phyloP scores from a whole-genome alignment of 805 yeast species.

The Suhomyces canberraensis region DNA sequence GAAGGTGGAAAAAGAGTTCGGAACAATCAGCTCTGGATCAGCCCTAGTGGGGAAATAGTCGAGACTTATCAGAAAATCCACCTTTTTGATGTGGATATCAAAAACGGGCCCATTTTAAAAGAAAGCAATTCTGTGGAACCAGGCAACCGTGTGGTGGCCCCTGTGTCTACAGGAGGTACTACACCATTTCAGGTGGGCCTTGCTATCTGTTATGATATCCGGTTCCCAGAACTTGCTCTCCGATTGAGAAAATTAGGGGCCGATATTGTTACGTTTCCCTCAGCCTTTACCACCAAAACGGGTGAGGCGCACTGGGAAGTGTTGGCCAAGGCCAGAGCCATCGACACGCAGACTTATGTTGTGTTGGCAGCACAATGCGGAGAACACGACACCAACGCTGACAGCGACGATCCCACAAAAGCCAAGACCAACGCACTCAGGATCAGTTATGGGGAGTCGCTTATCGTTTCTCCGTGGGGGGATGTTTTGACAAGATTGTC shows the following conservation, averaged over 20 bases:
- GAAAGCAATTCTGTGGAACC: constrained; percentile 83
- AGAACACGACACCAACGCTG: constrained; percentile 48
- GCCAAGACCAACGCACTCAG: constrained; percentile 35
- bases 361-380: constrained; percentile 90
- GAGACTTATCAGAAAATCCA: constrained; percentile 83
- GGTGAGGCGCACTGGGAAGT: constrained; percentile 90
- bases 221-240: constrained; percentile 80
- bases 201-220: constrained; percentile 80
- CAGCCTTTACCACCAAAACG: constrained; percentile 89
- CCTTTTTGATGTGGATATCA: constrained; percentile 81
- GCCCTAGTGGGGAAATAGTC: constrained; percentile 58
- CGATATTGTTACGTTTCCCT: constrained; percentile 74
- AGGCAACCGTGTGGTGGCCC: constrained; percentile 53
- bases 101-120: constrained; percentile 74
- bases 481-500: constrained; percentile 54
- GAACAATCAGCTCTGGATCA: constrained; percentile 73
- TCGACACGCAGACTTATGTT: constrained; percentile 84
- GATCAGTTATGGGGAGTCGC: constrained; percentile 80
- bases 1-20: constrained; percentile 20
- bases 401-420: neutral
- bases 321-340: constrained; percentile 78
- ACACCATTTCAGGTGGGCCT: constrained; percentile 51
- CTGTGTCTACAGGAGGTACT: constrained; percentile 49
- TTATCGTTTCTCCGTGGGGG: constrained; percentile 94
- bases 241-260: constrained; percentile 69